Evolutionary conservation across 805 yeast genomes (phyloP).

Genomic region (Torulaspora gathmanii): DNA sequence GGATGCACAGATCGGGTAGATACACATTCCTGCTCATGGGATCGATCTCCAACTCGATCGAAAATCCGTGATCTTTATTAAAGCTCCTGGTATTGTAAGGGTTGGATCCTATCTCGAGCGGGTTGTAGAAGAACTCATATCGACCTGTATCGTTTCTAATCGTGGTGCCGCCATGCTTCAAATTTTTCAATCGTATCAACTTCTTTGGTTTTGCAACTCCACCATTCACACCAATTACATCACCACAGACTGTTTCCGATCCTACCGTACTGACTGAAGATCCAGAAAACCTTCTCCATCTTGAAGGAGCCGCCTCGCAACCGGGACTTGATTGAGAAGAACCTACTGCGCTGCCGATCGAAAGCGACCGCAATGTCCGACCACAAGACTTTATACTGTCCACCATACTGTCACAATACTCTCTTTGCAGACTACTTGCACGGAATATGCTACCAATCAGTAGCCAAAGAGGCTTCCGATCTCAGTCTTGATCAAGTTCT

Average conservation of each 20-base stretch:
- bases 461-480: not conserved
- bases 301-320: not conserved
- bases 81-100: slow-evolving; percentile 13
- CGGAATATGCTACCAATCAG: no score
- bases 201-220: slow-evolving; percentile 7
- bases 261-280: not conserved
- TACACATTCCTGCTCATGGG: slow-evolving; percentile 11
- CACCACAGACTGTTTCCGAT: not conserved
- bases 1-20: slow-evolving; percentile 16
- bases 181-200: slow-evolving; percentile 12
- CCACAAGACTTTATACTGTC: slow-evolving; percentile 1
- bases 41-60: slow-evolving; percentile 15
- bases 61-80: slow-evolving; percentile 13
- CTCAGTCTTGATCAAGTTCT: not conserved
- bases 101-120: slow-evolving; percentile 13
- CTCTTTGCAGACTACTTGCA: not conserved
- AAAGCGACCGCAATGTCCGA: slow-evolving; percentile 5
- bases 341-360: slow-evolving; percentile 2
- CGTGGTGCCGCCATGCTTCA: slow-evolving; percentile 23
- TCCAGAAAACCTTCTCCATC: slow-evolving; percentile 3
- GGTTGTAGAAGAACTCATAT: slow-evolving; percentile 18
- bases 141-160: slow-evolving; percentile 18
- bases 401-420: not conserved
- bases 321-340: not conserved
- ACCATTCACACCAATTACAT: not conserved